These are phyloP conservation scores for Suillus clintonianus DNA, from an alignment of 768 basidiomycete species.

Conservation along the genomic window DNA sequence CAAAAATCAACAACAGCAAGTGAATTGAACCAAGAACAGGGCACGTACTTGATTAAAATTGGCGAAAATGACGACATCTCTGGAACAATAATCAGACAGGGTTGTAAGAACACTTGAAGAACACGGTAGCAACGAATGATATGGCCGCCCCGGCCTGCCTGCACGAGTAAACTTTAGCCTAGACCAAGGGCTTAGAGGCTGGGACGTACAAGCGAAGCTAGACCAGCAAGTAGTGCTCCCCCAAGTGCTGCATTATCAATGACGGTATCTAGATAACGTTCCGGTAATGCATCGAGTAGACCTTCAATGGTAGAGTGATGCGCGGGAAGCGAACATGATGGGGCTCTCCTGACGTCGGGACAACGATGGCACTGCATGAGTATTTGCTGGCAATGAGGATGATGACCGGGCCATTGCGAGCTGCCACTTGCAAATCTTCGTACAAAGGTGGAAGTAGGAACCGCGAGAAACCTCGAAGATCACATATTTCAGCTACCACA, in stretches of 20 bases:
- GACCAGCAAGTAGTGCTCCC: constrained; percentile 68
- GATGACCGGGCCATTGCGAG: too few relatives aligned
- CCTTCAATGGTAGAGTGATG: too few relatives aligned
- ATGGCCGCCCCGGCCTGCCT: constrained; percentile 78
- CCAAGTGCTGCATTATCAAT: constrained; percentile 70
- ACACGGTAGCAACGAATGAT: constrained; percentile 38
- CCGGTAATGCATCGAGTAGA: constrained; percentile 66
- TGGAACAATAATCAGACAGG: constrained; percentile 14
- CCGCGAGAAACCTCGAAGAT: too few relatives aligned
- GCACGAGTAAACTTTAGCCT: constrained; percentile 10
- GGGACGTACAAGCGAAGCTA: constrained; percentile 68
- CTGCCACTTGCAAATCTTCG: too few relatives aligned
- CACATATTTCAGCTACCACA: too few relatives aligned
- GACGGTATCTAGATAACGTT: constrained; percentile 53
- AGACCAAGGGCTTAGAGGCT: constrained; percentile 12
- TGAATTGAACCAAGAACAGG: neutral
- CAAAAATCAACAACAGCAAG: constrained; percentile 1
- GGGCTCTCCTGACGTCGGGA: too few relatives aligned
- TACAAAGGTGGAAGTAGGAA: too few relatives aligned
- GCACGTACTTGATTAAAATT: constrained; percentile 52
- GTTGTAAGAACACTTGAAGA: too few relatives aligned
- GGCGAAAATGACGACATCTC: constrained; percentile 48
- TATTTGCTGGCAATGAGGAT: too few relatives aligned
- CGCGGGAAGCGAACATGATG: too few relatives aligned
- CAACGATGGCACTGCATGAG: too few relatives aligned